A percentile compares a stretch with the other conserved stretches of the same genome.
Evolutionary conservation across 495 filamentous ascomycete genomes (phyloP).

Genomic region (Neurospora sp.): DNA sequence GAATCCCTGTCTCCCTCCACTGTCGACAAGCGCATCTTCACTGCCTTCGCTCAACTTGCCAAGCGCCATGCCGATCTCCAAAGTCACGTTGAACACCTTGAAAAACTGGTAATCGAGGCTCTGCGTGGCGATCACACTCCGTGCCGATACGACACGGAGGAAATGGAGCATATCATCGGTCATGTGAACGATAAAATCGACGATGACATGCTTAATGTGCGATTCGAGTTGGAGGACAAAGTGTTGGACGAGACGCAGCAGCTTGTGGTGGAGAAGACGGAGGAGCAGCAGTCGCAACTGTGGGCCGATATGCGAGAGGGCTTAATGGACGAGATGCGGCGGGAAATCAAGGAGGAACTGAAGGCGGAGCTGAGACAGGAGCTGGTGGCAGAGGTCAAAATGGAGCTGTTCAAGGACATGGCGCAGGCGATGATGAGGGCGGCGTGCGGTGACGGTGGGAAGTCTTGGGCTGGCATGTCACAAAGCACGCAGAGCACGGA

Average conservation of each 20-base stretch:
- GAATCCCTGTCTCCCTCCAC: neutral
- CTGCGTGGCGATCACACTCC: neutral
- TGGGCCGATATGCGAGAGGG: neutral
- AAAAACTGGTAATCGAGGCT: no score
- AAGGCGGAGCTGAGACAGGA: neutral
- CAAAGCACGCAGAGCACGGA: neutral
- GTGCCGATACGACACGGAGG: slow-evolving; percentile 2
- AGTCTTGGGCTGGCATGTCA: neutral
- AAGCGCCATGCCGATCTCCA: neutral
- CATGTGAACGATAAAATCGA: slow-evolving; percentile 2
- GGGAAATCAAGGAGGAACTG: neutral
- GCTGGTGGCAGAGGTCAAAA: slow-evolving; percentile 1
- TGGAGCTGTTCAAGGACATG: slow-evolving; percentile 4
- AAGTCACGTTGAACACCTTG: neutral
- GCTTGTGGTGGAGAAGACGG: neutral
- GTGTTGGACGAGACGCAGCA: neutral
- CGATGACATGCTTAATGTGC: neutral
- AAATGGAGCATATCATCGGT: neutral
- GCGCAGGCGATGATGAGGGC: slow-evolving; percentile 7
- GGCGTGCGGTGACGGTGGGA: neutral
- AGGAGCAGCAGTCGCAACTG: neutral
- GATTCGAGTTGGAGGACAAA: neutral
- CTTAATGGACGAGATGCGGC: slow-evolving; percentile 1
- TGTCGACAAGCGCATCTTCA: neutral
- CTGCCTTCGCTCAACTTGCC: neutral